Conservation (phyloP, 306 rosid genomes). For the Castanea sativa region DNA sequence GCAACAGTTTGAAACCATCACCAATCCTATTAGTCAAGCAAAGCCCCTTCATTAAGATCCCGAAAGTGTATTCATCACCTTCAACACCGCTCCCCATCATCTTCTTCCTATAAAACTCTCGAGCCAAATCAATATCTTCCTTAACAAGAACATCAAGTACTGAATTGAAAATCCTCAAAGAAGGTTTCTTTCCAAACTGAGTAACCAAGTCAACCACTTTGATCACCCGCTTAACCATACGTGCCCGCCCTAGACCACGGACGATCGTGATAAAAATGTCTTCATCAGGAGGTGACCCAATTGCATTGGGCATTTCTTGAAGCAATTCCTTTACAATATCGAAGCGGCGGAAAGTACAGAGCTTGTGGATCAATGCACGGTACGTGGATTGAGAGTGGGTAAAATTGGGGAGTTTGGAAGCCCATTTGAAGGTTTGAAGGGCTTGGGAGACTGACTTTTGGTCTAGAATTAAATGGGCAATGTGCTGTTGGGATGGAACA, state of each 20-base stretch:
- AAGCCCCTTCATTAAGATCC: too few species aligned
- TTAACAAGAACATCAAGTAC: conserved; percentile 67
- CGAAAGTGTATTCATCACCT: too few species aligned
- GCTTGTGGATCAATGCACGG: conserved; percentile 61
- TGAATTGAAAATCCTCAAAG: conserved; percentile 64
- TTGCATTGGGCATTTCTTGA: conserved; percentile 66
- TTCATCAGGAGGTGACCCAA: conserved; percentile 50
- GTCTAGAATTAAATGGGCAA: conserved; percentile 53
- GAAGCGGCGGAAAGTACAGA: conserved; percentile 59
- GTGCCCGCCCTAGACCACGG: too few species aligned
- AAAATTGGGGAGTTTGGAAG: conserved; percentile 55
- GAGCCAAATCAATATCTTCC: conserved; percentile 77
- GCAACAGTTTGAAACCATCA: too few species aligned
- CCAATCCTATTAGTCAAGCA: too few species aligned
- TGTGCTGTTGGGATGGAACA: conserved; percentile 41
- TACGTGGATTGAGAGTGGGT: conserved; percentile 64
- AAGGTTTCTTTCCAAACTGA: conserved; percentile 41
- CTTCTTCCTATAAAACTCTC: conserved; percentile 68
- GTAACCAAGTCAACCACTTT: conserved; percentile 52
- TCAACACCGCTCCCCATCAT: conserved; percentile 44
- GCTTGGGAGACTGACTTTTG: conserved; percentile 54
- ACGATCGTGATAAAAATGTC: conserved; percentile 46
- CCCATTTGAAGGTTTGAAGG: conserved; percentile 68
- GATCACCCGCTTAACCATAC: conserved; percentile 28
- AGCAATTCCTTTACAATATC: conserved; percentile 67